Evolutionary conservation across 805 yeast species (phyloP).

Genomic region (Kodamaea neixiangensis): DNA sequence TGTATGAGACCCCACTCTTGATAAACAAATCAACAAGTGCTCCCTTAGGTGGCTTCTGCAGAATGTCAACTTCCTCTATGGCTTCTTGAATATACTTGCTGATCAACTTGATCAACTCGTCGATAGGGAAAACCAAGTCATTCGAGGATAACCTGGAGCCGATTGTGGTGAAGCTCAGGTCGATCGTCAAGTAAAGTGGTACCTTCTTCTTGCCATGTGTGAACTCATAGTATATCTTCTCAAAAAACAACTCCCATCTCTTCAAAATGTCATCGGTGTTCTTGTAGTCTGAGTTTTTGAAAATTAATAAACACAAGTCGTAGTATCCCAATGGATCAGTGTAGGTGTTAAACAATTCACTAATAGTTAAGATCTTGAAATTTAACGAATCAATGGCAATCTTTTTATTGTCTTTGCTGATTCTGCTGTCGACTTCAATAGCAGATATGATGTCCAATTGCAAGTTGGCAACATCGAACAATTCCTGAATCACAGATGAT

Average conservation of each 20-base stretch:
- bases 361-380: slow-evolving; percentile 64
- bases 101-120: slow-evolving; percentile 65
- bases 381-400: slow-evolving; percentile 58
- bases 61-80: slow-evolving; percentile 29
- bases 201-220: slow-evolving; percentile 25
- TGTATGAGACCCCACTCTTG: slow-evolving; percentile 63
- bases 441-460: slow-evolving; percentile 66
- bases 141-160: slow-evolving; percentile 68
- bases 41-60: slow-evolving; percentile 51
- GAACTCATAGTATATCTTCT: slow-evolving; percentile 44
- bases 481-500: slow-evolving; percentile 69
- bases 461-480: slow-evolving; percentile 81
- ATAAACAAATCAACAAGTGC: slow-evolving; percentile 61
- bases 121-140: slow-evolving; percentile 80
- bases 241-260: slow-evolving; percentile 77
- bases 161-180: slow-evolving; percentile 44
- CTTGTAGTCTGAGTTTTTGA: slow-evolving; percentile 82
- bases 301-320: slow-evolving; percentile 75
- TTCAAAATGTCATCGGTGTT: slow-evolving; percentile 78
- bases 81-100: slow-evolving; percentile 52
- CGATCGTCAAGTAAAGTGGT: slow-evolving; percentile 40
- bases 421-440: slow-evolving; percentile 53
- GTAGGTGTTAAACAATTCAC: slow-evolving; percentile 80
- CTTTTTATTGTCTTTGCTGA: slow-evolving; percentile 49
- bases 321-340: slow-evolving; percentile 87